Conservation (phyloP, 116 monocot genomes). For the Cymodocea nodosa region DNA sequence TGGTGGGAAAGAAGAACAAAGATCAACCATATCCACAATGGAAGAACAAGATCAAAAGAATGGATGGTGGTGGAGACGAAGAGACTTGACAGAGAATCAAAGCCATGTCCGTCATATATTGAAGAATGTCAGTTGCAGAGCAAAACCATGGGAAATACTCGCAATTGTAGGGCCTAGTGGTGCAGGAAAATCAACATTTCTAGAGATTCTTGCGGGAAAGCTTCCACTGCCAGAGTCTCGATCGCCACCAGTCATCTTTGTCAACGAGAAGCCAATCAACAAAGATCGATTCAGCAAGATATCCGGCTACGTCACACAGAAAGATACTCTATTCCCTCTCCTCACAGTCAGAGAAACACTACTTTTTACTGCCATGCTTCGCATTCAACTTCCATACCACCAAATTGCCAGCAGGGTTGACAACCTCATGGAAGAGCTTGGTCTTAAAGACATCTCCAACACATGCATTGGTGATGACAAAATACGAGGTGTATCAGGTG, state of each 20-base stretch:
- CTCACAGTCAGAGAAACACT: slow-evolving; percentile 65
- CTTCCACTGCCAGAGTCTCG: slow-evolving; percentile 8
- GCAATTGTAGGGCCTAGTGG: slow-evolving; percentile 85
- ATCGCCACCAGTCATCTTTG: slow-evolving; percentile 12
- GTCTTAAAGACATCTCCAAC: slow-evolving; percentile 33
- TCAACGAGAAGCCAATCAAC: slow-evolving; percentile 25
- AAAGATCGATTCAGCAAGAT: slow-evolving; percentile 17
- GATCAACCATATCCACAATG: neutral
- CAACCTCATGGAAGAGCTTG: slow-evolving; percentile 48
- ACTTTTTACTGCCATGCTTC: slow-evolving; percentile 37
- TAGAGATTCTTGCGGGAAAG: slow-evolving; percentile 48
- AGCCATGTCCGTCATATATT: slow-evolving; percentile 22
- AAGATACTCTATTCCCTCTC: slow-evolving; percentile 59
- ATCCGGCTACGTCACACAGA: slow-evolving; percentile 54
- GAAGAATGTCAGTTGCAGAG: slow-evolving; percentile 36
- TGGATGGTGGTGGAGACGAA: slow-evolving; percentile 1
- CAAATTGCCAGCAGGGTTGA: slow-evolving; percentile 24
- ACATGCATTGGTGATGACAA: slow-evolving; percentile 30
- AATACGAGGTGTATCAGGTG: slow-evolving; percentile 58
- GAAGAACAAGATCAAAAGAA: neutral
- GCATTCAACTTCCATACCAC: slow-evolving; percentile 16
- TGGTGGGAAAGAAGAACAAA: slow-evolving; percentile 1
- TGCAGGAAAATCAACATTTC: slow-evolving; percentile 80
- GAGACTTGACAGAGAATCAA: neutral
- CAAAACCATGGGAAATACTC: slow-evolving; percentile 56